phyloP scores from a whole-genome alignment of 352 stramenopile species.

The Globisporangium radiosum region DNA sequence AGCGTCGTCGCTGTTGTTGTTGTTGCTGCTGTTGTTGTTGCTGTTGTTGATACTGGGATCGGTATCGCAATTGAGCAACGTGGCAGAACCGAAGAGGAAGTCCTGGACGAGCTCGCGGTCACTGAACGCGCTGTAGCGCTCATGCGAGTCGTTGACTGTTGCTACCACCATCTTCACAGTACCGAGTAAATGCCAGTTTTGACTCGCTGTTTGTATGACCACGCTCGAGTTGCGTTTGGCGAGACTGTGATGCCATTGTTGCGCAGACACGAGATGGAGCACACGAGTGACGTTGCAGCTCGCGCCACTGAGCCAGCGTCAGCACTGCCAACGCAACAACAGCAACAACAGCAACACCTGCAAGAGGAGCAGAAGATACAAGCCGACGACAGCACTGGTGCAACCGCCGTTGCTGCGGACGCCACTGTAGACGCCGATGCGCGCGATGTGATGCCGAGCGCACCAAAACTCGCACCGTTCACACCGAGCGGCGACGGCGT shows the following conservation, averaged over 20 bases:
- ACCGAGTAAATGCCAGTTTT: background rate
- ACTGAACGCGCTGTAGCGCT: background rate
- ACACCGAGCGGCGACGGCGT: conserved; percentile 67
- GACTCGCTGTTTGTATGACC: background rate
- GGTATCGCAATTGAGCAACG: background rate
- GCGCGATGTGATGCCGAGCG: background rate
- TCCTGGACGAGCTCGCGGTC: background rate
- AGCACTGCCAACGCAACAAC: background rate
- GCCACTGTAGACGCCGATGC: background rate
- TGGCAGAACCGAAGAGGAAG: background rate
- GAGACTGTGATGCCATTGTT: background rate
- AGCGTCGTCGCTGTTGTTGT: background rate
- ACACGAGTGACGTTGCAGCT: background rate
- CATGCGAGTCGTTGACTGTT: background rate
- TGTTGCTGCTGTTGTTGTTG: background rate
- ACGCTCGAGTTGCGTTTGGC: background rate
- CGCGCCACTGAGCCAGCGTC: too few species aligned
- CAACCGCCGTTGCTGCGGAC: background rate
- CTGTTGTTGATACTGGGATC: background rate
- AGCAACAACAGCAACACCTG: background rate
- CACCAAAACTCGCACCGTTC: conserved; percentile 69
- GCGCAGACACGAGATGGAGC: background rate
- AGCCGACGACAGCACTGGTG: too few species aligned
- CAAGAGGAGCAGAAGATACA: too few species aligned
- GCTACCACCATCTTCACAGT: background rate